Evolutionary conservation across 106 monocot species (phyloP).

Genomic region (Ottelia alismoides): DNA sequence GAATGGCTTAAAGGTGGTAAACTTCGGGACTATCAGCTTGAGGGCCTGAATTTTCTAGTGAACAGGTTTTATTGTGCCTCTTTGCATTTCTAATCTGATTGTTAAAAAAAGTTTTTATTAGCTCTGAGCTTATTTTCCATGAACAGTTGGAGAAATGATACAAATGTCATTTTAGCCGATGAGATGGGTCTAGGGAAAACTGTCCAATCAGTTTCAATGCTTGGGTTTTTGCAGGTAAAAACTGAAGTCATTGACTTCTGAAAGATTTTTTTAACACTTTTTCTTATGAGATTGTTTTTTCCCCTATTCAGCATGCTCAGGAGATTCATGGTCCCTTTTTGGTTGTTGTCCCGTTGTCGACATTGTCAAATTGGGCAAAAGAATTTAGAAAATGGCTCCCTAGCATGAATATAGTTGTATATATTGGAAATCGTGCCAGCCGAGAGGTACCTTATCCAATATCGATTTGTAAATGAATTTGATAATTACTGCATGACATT

Average conservation of each 20-base stretch:
- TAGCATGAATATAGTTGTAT: constrained; percentile 87
- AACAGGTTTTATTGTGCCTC: constrained; percentile 48
- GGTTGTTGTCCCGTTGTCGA: constrained; percentile 95
- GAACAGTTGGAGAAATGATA: constrained; percentile 96
- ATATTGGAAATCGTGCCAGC: constrained; percentile 98
- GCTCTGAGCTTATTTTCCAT: no score
- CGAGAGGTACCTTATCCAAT: constrained; percentile 76
- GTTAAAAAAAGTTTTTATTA: not conserved
- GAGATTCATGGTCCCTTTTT: constrained; percentile 95
- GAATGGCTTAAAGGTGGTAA: constrained; percentile 92
- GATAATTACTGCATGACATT: no score
- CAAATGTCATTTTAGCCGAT: constrained; percentile 98
- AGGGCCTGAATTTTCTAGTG: constrained; percentile 97
- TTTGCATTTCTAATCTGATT: not conserved
- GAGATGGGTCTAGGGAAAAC: constrained; percentile 99
- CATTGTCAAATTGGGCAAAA: constrained; percentile 95
- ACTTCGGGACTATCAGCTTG: constrained; percentile 99
- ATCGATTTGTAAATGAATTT: no score
- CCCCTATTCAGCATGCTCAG: constrained; percentile 60
- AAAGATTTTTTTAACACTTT: not conserved
- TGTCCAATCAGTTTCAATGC: constrained; percentile 94
- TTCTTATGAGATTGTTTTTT: not conserved
- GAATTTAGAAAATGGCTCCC: constrained; percentile 98
- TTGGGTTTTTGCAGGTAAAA: constrained; percentile 86
- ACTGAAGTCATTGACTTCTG: not conserved